Conservation (phyloP, 2,329 filamentous ascomycete genomes). For the Zymoseptoria pseudotritici region DNA sequence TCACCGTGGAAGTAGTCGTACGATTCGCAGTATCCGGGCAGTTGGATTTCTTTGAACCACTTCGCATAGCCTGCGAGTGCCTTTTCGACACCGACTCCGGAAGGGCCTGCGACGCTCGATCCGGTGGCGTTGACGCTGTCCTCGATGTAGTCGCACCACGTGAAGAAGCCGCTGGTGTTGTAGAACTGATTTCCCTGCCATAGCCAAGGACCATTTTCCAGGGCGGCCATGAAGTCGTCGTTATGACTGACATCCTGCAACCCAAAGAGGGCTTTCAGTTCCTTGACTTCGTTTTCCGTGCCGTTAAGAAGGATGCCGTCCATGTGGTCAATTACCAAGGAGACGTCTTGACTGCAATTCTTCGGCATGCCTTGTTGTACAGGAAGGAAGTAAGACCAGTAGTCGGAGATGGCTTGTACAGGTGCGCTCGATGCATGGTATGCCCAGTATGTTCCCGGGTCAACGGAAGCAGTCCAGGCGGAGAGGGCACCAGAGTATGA, state of each 20-base stretch:
- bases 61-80: conserved; percentile 49
- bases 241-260: conserved; percentile 43
- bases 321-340: conserved; percentile 47
- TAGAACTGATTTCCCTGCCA: conserved; percentile 49
- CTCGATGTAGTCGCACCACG: conserved; percentile 37
- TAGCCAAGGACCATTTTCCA: conserved; percentile 50
- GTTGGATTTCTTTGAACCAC: conserved; percentile 41
- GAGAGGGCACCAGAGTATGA: conserved; percentile 51
- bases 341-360: conserved; percentile 51
- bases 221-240: conserved; percentile 47
- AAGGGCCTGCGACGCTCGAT: conserved; percentile 20
- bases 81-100: conserved; percentile 46
- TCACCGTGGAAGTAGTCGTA: conserved; percentile 44
- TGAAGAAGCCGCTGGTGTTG: conserved; percentile 37
- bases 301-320: conserved; percentile 27
- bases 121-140: conserved; percentile 19
- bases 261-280: conserved; percentile 48
- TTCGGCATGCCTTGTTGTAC: conserved; percentile 51
- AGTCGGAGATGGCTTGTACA: conserved; percentile 50
- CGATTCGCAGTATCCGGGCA: conserved; percentile 43
- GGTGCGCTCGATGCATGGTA: conserved; percentile 52
- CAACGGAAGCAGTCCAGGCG: conserved; percentile 48
- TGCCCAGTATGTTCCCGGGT: conserved; percentile 53
- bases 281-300: conserved; percentile 26
- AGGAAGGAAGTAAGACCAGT: conserved; percentile 52